phyloP scores from a whole-genome alignment of 345 rosid genomes.

The Cardamine chenopodiifolia region DNA sequence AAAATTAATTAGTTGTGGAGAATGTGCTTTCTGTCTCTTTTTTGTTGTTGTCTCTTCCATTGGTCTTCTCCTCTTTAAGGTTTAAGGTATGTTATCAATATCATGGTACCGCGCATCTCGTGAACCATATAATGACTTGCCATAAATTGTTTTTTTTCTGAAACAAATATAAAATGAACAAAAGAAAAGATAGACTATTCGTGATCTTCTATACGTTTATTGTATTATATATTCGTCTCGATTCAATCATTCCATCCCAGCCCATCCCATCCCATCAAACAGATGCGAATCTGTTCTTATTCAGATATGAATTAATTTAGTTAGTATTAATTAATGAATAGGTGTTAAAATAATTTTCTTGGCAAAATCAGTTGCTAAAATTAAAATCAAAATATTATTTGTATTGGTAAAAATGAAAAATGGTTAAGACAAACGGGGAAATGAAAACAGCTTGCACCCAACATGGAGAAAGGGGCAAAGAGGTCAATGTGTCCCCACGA shows the following conservation, averaged over 20 bases:
- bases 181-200: constrained; percentile 14
- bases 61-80: constrained; percentile 37
- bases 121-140: constrained; percentile 46
- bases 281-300: constrained; percentile 25
- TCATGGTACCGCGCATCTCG: constrained; percentile 46
- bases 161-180: constrained; percentile 28
- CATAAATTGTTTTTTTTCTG: constrained; percentile 8
- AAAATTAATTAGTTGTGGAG: constrained; percentile 22
- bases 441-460: constrained; percentile 72
- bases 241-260: constrained; percentile 1
- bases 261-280: constrained; percentile 15
- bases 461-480: constrained; percentile 43
- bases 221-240: constrained; percentile 14
- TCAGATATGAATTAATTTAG: constrained; percentile 24
- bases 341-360: constrained; percentile 13
- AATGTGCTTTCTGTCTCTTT: constrained; percentile 35
- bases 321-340: background rate
- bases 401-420: background rate
- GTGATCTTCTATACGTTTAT: constrained; percentile 32
- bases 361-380: background rate
- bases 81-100: constrained; percentile 36
- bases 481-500: constrained; percentile 58
- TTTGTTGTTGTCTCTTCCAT: constrained; percentile 46
- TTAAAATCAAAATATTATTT: background rate
- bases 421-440: background rate